Conservation (phyloP, 2,329 filamentous ascomycete genomes). For the Fusarium nematophilum region DNA sequence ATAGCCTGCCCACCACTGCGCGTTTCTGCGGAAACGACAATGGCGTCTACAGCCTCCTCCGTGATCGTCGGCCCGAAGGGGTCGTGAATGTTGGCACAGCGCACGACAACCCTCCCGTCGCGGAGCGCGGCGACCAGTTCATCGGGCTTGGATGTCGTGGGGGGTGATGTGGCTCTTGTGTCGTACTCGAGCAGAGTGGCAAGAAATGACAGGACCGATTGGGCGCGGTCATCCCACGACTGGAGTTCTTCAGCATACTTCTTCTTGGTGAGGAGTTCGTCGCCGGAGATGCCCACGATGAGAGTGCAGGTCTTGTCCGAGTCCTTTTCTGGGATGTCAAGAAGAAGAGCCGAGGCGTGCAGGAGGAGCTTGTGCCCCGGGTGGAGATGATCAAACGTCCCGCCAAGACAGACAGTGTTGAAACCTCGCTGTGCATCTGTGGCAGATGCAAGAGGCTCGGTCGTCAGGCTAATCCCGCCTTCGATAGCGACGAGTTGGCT, state of each 20-base stretch:
- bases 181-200: constrained; percentile 67
- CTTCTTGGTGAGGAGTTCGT: constrained; percentile 87
- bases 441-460: background rate
- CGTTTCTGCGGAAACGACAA: constrained; percentile 92
- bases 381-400: constrained; percentile 97
- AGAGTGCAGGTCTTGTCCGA: constrained; percentile 64
- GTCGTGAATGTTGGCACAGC: constrained; percentile 88
- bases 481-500: constrained; percentile 64
- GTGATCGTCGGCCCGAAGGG: constrained; percentile 92
- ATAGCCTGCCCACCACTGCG: constrained; percentile 84
- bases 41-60: constrained; percentile 78
- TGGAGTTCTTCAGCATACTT: constrained; percentile 86
- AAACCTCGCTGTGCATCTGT: constrained; percentile 37
- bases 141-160: constrained; percentile 29
- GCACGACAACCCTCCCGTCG: constrained; percentile 71
- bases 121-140: constrained; percentile 64
- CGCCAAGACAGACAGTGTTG: constrained; percentile 78
- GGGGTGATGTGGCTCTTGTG: constrained; percentile 40
- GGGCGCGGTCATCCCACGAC: constrained; percentile 80
- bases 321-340: constrained; percentile 61
- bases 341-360: constrained; percentile 82
- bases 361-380: constrained; percentile 96
- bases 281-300: constrained; percentile 88
- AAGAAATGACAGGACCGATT: constrained; percentile 78
- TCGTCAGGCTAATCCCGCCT: constrained; percentile 61